Conservation (phyloP, 2,329 filamentous ascomycete species). For the Monilinia vaccinii-corymbosi region DNA sequence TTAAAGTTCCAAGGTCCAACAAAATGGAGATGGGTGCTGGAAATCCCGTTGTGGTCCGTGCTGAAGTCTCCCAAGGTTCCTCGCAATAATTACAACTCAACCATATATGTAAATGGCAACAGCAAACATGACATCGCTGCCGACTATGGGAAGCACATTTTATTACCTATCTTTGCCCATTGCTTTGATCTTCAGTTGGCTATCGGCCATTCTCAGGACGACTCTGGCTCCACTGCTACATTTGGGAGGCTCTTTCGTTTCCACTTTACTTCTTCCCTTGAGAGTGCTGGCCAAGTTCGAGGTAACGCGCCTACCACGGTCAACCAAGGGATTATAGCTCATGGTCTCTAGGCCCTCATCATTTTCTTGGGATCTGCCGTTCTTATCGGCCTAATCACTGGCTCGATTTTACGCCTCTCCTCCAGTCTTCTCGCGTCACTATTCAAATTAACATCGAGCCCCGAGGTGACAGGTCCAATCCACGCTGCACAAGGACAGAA, state of each 20-base stretch:
- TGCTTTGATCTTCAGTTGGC: conserved; percentile 13
- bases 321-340: conserved; percentile 4
- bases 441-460: conserved; percentile 34
- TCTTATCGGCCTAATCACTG: conserved; percentile 56
- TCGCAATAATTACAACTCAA: no score
- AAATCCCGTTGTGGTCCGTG: not conserved
- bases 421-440: conserved; percentile 46
- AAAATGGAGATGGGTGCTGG: not conserved
- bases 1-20: not conserved
- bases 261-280: conserved; percentile 21
- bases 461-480: conserved; percentile 18
- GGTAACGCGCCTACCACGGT: conserved; percentile 14
- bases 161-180: conserved; percentile 23
- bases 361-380: conserved; percentile 55
- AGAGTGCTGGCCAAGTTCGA: conserved; percentile 26
- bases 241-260: conserved; percentile 18
- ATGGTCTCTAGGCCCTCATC: conserved; percentile 31
- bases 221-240: conserved; percentile 23
- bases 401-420: conserved; percentile 47
- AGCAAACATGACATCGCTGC: conserved; percentile 19
- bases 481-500: conserved; percentile 21
- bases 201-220: conserved; percentile 15
- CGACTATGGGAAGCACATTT: conserved; percentile 13
- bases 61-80: not conserved
- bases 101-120: no score